Conservation (phyloP, 1,284 basidiomycete genomes). For the Lignosus rhinocerotis region DNA sequence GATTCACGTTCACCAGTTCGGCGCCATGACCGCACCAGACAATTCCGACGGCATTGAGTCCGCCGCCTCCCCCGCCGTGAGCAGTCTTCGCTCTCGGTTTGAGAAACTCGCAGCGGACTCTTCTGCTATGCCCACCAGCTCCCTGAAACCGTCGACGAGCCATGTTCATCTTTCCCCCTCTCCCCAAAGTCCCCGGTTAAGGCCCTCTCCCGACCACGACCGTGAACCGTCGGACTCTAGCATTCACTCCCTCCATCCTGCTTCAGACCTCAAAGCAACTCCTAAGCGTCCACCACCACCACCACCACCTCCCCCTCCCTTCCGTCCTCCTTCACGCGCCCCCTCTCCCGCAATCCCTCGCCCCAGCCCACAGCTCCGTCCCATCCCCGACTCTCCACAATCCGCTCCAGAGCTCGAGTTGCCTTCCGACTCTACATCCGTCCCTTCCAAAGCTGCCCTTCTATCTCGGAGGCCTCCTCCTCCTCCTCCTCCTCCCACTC, state of each 20-base stretch:
- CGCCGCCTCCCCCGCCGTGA: constrained; percentile 58
- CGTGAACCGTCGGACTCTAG: constrained; percentile 20
- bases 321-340: constrained; percentile 41
- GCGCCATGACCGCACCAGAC: constrained; percentile 12
- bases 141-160: constrained; percentile 22
- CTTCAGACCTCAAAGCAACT: constrained; percentile 48
- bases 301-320: constrained; percentile 44
- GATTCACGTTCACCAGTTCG: background rate
- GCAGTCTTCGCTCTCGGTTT: constrained; percentile 65
- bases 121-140: constrained; percentile 9
- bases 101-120: constrained; percentile 52
- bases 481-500: constrained; percentile 26
- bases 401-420: constrained; percentile 12
- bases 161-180: constrained; percentile 28
- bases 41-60: constrained; percentile 40
- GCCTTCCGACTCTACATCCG: constrained; percentile 19
- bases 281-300: constrained; percentile 60
- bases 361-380: constrained; percentile 45
- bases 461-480: constrained; percentile 32
- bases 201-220: constrained; percentile 34
- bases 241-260: constrained; percentile 37
- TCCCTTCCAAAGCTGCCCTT: constrained; percentile 25
- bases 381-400: constrained; percentile 40
- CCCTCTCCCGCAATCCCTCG: constrained; percentile 42
- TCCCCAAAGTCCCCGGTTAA: constrained; percentile 39